These are phyloP conservation scores for Esteya vermicola DNA, from an alignment of 2,329 filamentous ascomycete species.

Conservation along the genomic window DNA sequence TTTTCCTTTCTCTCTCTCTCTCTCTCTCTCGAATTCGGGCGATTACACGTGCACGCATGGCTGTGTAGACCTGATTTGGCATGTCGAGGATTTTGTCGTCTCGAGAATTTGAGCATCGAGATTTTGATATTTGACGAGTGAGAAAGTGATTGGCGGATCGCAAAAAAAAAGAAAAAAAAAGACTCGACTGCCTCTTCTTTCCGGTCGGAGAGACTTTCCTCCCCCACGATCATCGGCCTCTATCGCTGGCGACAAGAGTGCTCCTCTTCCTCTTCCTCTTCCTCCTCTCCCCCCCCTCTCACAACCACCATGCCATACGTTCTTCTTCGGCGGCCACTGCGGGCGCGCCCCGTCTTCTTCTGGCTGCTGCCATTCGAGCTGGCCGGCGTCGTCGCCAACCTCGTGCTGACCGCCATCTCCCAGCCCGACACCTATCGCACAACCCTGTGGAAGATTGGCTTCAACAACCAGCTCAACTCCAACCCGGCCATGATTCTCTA, in stretches of 20 bases:
- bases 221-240: no score
- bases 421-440: constrained; percentile 61
- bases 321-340: constrained; percentile 47
- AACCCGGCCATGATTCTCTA: constrained; percentile 56
- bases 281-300: neutral
- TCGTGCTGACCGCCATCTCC: constrained; percentile 60
- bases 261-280: neutral
- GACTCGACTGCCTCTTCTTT: no score
- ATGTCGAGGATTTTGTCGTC: no score
- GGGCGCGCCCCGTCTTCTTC: constrained; percentile 42
- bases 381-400: constrained; percentile 44
- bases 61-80: no score
- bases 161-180: no score
- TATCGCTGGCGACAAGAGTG: neutral
- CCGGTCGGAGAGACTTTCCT: no score
- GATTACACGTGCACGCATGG: no score
- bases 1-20: neutral
- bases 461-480: constrained; percentile 58
- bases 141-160: no score
- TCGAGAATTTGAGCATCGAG: no score
- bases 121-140: no score
- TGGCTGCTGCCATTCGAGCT: constrained; percentile 54
- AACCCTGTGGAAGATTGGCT: constrained; percentile 59
- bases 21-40: no score
- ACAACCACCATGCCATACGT: constrained; percentile 28